A percentile compares a stretch with the other conserved stretches of the same genome.
Evolutionary conservation across 163 green algal genomes (phyloP).

Genomic region (Scenedesmus sp.): DNA sequence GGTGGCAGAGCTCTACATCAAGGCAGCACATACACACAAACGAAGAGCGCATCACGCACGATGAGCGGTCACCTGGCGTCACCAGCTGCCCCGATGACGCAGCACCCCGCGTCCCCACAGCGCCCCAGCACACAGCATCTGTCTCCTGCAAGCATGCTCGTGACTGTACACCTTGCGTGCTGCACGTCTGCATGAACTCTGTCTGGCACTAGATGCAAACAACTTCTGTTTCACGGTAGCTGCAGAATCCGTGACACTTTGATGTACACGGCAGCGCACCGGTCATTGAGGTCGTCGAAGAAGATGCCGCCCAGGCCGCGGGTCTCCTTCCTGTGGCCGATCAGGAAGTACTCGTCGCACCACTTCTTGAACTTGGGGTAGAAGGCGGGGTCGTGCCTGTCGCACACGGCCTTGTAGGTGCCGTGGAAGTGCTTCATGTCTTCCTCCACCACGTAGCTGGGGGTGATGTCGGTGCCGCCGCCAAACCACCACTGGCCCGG

Average conservation of each 20-base stretch:
- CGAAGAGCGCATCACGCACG: too few relatives aligned
- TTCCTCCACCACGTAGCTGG: slow-evolving; percentile 93
- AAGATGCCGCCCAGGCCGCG: slow-evolving; percentile 98
- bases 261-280: slow-evolving; percentile 22
- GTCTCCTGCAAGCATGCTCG: neutral
- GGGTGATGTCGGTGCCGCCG: slow-evolving; percentile 99
- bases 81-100: neutral
- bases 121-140: neutral
- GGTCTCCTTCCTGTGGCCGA: slow-evolving; percentile 95
- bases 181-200: neutral
- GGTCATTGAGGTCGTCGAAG: slow-evolving; percentile 98
- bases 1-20: neutral
- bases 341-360: slow-evolving; percentile 99
- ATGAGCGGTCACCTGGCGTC: too few relatives aligned
- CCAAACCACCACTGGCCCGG: slow-evolving; percentile 99
- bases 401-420: slow-evolving; percentile 94
- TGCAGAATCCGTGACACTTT: neutral
- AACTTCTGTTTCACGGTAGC: too few relatives aligned
- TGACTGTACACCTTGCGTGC: neutral
- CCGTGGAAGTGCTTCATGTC: slow-evolving; percentile 99
- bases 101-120: neutral
- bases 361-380: slow-evolving; percentile 96
- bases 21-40: neutral
- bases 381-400: slow-evolving; percentile 95
- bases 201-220: too few relatives aligned